Evolutionary conservation across 2,329 filamentous ascomycete species (phyloP).

Genomic region (Monosporascus ibericus): DNA sequence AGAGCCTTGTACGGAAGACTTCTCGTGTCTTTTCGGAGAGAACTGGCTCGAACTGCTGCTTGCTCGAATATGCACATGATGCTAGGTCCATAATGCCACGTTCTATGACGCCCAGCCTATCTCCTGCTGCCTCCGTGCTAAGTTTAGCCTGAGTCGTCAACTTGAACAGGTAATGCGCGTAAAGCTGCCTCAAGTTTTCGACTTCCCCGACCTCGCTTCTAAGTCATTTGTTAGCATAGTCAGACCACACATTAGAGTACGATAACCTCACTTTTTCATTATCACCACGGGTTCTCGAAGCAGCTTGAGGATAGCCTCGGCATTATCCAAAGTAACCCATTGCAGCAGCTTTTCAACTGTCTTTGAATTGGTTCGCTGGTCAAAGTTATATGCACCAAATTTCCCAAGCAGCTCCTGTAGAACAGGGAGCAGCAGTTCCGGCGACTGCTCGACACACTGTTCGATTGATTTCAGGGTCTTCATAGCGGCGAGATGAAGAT

Average conservation of each 20-base stretch:
- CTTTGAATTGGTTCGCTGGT: constrained; percentile 79
- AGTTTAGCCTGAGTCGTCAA: constrained; percentile 36
- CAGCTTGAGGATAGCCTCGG: constrained; percentile 45
- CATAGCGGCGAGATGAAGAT: constrained; percentile 71
- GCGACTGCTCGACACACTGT: constrained; percentile 54
- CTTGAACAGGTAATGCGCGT: constrained; percentile 49
- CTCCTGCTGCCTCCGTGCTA: constrained; percentile 21
- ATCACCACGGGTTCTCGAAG: constrained; percentile 38
- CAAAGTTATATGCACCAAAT: constrained; percentile 71
- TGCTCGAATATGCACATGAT: constrained; percentile 47
- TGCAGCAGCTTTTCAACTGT: constrained; percentile 71
- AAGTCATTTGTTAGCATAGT: constrained; percentile 23
- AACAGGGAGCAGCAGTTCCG: constrained; percentile 53
- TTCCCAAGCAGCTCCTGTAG: constrained; percentile 63
- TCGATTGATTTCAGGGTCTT: constrained; percentile 70
- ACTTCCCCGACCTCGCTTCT: constrained; percentile 24
- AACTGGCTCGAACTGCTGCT: constrained; percentile 34
- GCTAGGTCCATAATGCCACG: constrained; percentile 47
- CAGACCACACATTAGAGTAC: constrained; percentile 5
- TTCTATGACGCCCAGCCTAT: constrained; percentile 31
- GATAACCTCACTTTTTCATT: constrained; percentile 24
- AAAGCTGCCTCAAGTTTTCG: constrained; percentile 41
- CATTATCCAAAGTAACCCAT: constrained; percentile 49
- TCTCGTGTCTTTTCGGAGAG: constrained; percentile 48
- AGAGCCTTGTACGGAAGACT: constrained; percentile 50